Evolutionary conservation across 176 grass and related monocot species (phyloP).

Genomic region (barley (Hordeum vulgare)): DNA sequence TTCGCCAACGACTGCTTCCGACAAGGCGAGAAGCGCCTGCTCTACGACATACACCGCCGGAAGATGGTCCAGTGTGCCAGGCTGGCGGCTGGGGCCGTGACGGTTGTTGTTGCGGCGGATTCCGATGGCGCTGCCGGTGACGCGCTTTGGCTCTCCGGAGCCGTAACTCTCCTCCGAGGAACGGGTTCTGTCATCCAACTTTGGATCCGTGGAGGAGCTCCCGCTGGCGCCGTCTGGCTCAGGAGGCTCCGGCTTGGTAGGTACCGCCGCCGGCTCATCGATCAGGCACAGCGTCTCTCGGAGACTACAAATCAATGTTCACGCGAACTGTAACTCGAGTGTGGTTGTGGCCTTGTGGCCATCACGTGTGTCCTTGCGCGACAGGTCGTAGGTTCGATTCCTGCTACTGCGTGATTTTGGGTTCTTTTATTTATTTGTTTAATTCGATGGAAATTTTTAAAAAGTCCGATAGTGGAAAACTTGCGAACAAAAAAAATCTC

Average conservation of each 20-base stretch:
- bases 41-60: conserved; percentile 74
- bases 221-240: conserved; percentile 8
- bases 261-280: conserved; percentile 1
- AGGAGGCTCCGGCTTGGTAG: conserved; percentile 9
- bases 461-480: too few relatives aligned
- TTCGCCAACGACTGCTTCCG: conserved; percentile 82
- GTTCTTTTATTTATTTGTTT: too few relatives aligned
- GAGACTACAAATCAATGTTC: too few relatives aligned
- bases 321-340: too few relatives aligned
- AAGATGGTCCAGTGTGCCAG: conserved; percentile 31
- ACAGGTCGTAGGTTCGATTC: too few relatives aligned
- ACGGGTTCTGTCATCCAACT: conserved; percentile 70
- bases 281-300: too few relatives aligned
- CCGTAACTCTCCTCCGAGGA: conserved; percentile 43
- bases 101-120: conserved; percentile 37
- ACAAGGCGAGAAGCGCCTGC: conserved; percentile 55
- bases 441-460: too few relatives aligned
- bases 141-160: conserved; percentile 31
- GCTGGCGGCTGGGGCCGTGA: conserved; percentile 22
- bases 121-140: conserved; percentile 43
- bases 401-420: too few relatives aligned
- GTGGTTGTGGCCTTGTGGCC: too few relatives aligned
- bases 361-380: too few relatives aligned
- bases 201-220: conserved; percentile 14
- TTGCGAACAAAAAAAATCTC: too few relatives aligned